These are phyloP conservation scores for Penicillium sp. DNA, from an alignment of 2,329 filamentous ascomycete species.

Conservation along the genomic window DNA sequence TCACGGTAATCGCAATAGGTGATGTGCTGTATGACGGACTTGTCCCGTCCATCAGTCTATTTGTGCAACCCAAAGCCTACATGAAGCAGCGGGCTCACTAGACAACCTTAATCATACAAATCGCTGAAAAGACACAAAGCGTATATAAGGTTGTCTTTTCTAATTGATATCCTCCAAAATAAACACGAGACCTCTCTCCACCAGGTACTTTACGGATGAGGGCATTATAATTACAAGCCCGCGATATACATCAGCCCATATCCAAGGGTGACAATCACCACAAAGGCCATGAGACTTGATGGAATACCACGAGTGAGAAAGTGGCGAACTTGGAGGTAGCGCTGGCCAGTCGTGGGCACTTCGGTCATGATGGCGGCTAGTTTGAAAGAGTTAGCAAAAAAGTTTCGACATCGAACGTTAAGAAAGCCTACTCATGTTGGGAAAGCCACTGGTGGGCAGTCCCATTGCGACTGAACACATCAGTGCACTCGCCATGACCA, in stretches of 20 bases:
- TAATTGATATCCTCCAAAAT: neutral
- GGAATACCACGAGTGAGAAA: conserved; percentile 94
- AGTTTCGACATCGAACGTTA: conserved; percentile 11
- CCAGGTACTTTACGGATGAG: neutral
- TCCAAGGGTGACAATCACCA: conserved; percentile 79
- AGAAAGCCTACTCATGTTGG: conserved; percentile 88
- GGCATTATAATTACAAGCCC: conserved; percentile 49
- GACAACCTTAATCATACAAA: neutral
- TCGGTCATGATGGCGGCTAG: conserved; percentile 98
- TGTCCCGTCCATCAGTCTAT: conserved; percentile 5
- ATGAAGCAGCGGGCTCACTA: neutral
- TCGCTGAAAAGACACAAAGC: neutral
- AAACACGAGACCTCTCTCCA: neutral
- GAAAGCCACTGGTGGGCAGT: conserved; percentile 90
- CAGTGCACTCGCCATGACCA: conserved; percentile 90
- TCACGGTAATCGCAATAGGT: neutral
- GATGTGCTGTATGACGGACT: neutral
- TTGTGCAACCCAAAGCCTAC: neutral
- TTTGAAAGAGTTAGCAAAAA: conserved; percentile 6
- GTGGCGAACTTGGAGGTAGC: conserved; percentile 87
- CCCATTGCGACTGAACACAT: conserved; percentile 99
- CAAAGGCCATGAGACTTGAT: conserved; percentile 73
- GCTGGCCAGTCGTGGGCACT: conserved; percentile 80
- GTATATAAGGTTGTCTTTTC: neutral
- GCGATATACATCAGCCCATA: conserved; percentile 83